Base-by-base conservation (phyloP, 768 basidiomycete species). In the Boletus rex-veris region DNA sequence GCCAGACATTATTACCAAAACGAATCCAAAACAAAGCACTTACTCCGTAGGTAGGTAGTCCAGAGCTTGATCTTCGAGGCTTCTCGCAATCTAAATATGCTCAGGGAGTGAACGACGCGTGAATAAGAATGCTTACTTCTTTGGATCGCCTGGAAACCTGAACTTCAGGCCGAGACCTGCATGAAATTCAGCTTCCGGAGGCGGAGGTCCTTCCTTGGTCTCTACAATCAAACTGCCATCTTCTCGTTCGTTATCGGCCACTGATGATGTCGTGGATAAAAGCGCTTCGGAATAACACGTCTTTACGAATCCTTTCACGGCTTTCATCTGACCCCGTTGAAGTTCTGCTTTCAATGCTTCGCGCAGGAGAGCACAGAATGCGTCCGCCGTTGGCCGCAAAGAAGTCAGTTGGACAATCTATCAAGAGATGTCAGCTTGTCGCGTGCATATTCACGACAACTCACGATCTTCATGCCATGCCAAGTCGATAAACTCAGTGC, bases 241-340 rank as follows among this genome's bases (percentile, higher is more conserved):
- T 60, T 88, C 87, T 38, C 80, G 77, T 60, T 85, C 88, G 50
- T 79, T 81, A 49, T 84, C 86, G 18, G 76, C 80, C n/a, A 78
- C 78, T 3, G 76, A 73, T 7, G 81, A 78, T 0, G 80, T 74
- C 4, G 80, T 73, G 2, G 81, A 76, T 15, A 95, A 72, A 3
- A 98, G 82, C n/a, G 80, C 83, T 71, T 98, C 97, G 0, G 95
- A 97, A 70, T 96, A 98, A 67, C 94, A 90, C 1, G 92, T 91
- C 73, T 90, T 88, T 30, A 90, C 83, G 67, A 98, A 98, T 12
- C 80, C 77, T 71, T 95, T 97, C 54, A 98, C 88, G 12, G 76
- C 74, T 71, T 97, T 97, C 94, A 99, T 99, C 65, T 87, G 85
- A 3, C 95, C 90, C 15, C 87, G 83, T 64, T 94, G 88, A 12